Evolutionary conservation across 768 basidiomycete genomes (phyloP).

Genomic region (Cyclocybe aegerita): DNA sequence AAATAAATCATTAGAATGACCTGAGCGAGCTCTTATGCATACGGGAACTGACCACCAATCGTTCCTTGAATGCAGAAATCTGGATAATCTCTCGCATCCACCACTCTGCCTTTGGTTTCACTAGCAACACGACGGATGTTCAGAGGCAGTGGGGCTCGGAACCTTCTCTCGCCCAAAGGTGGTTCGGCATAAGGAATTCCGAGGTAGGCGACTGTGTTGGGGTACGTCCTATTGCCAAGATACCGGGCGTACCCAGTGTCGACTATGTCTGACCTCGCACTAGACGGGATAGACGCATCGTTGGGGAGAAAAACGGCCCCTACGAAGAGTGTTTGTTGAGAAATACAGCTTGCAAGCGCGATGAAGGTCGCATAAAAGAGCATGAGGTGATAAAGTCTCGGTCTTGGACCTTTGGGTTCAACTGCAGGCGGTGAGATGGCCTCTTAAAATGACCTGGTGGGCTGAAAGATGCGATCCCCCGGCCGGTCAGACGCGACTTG

Average conservation of each 20-base stretch:
- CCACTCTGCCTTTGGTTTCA: constrained; percentile 33
- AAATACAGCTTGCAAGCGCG: constrained; percentile 13
- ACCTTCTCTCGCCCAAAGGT: constrained; percentile 50
- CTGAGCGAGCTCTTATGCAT: not conserved
- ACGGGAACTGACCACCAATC: constrained; percentile 36
- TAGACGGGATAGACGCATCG: constrained; percentile 4
- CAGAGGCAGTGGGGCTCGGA: constrained; percentile 51
- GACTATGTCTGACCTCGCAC: constrained; percentile 29
- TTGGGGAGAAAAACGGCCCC: constrained; percentile 10
- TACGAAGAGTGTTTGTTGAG: not conserved
- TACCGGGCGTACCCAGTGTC: constrained; percentile 62
- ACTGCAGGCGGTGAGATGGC: too few species aligned
- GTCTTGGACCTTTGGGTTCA: too few species aligned
- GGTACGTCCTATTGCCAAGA: constrained; percentile 48
- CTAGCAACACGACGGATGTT: constrained; percentile 42
- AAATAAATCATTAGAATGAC: constrained; percentile 1
- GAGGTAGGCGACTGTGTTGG: constrained; percentile 56
- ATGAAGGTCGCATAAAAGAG: constrained; percentile 13
- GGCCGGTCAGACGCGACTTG: too few species aligned
- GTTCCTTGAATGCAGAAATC: constrained; percentile 61
- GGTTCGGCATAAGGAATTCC: constrained; percentile 62
- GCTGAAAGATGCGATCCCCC: too few species aligned
- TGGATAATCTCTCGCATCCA: constrained; percentile 56
- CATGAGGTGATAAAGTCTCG: too few species aligned
- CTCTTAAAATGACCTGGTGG: too few species aligned